phyloP scores from a whole-genome alignment of 2,329 filamentous ascomycete species.

The Penicillium sp. region DNA sequence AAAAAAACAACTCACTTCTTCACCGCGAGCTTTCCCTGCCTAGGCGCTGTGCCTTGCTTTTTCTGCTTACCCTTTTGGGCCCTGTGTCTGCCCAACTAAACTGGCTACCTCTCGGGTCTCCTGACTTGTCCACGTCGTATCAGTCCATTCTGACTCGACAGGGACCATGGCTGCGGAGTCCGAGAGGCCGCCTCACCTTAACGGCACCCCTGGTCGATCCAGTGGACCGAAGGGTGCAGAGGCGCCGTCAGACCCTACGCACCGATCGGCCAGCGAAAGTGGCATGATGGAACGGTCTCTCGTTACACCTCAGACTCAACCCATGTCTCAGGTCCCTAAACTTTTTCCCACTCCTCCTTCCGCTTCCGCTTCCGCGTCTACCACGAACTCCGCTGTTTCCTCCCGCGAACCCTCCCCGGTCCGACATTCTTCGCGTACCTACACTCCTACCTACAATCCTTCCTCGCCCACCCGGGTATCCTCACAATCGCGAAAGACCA shows the following conservation, averaged over 20 bases:
- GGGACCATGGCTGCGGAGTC: conserved; percentile 30
- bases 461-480: conserved; percentile 28
- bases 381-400: conserved; percentile 39
- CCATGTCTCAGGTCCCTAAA: conserved; percentile 29
- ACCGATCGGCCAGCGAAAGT: conserved; percentile 24
- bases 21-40: conserved; percentile 15
- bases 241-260: conserved; percentile 19
- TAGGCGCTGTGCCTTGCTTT: conserved; percentile 17
- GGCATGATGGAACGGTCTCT: conserved; percentile 26
- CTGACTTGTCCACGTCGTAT: conserved; percentile 29
- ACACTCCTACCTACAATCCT: conserved; percentile 26
- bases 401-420: conserved; percentile 45
- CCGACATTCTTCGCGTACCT: conserved; percentile 25
- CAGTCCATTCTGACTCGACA: conserved; percentile 23
- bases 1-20: conserved; percentile 12
- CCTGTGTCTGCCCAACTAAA: conserved; percentile 20
- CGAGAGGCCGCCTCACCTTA: conserved; percentile 31
- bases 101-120: conserved; percentile 30
- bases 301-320: conserved; percentile 22
- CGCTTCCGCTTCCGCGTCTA: conserved; percentile 30
- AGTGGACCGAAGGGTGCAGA: conserved; percentile 23
- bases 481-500: conserved; percentile 57
- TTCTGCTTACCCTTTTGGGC: conserved; percentile 16
- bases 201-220: conserved; percentile 26
- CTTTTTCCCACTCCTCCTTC: conserved; percentile 22